phyloP scores from a whole-genome alignment of 2,329 filamentous ascomycete species.

The Lanzia echinophila region DNA sequence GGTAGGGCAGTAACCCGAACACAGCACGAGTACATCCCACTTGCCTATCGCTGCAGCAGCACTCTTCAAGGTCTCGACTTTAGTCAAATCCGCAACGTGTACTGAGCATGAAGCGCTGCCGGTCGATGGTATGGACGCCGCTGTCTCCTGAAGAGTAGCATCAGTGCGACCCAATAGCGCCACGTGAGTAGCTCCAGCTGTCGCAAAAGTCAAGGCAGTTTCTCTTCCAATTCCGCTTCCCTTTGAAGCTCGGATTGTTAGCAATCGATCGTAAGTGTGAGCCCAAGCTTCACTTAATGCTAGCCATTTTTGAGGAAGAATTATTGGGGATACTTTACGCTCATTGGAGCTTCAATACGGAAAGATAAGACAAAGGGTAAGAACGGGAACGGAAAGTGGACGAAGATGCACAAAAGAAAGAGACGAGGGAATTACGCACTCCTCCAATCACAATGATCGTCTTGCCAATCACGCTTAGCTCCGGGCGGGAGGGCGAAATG shows the following conservation, averaged over 20 bases:
- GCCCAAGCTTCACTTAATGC: not conserved
- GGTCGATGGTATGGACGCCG: not conserved
- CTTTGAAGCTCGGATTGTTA: not conserved
- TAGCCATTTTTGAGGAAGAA: not conserved
- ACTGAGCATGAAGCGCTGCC: conserved; percentile 19
- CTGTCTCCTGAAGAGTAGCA: conserved; percentile 9
- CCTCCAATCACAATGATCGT: conserved; percentile 11
- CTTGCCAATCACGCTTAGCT: conserved; percentile 10
- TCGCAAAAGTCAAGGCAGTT: conserved; percentile 16
- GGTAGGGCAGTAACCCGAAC: conserved; percentile 31
- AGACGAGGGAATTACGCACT: not conserved
- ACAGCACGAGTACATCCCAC: conserved; percentile 29
- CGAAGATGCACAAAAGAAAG: not conserved
- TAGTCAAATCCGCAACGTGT: conserved; percentile 20
- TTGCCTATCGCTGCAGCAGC: not conserved
- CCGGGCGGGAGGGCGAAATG: conserved; percentile 22
- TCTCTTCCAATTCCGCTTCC: conserved; percentile 19
- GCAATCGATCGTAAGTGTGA: not conserved
- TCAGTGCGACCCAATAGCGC: conserved; percentile 23
- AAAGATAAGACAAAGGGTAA: not conserved
- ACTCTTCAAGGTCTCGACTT: conserved; percentile 10
- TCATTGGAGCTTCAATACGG: not conserved
- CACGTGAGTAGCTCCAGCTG: conserved; percentile 22
- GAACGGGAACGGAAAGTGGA: not conserved
- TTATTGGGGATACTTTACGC: not conserved